Conservation (phyloP, 225 moss, liverwort and hornwort species). For the Antitrichia curtipendula region DNA sequence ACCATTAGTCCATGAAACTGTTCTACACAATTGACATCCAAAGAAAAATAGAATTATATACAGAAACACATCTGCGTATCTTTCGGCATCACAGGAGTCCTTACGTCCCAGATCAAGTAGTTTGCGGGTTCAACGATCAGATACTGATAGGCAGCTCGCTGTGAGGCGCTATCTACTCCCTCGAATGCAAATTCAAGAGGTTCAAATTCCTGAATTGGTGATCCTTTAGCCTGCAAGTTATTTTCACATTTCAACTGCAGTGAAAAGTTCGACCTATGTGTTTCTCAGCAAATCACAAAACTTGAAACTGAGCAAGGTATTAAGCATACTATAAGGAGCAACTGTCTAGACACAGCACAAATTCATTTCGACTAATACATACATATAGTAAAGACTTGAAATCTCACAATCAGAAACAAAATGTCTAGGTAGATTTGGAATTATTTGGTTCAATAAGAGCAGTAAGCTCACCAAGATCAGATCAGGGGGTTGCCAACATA, state of each 20-base stretch:
- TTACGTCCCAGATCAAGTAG: constrained; percentile 27
- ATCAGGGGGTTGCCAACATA: neutral
- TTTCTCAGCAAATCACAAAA: neutral
- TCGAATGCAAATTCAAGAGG: constrained; percentile 8
- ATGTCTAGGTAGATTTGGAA: neutral
- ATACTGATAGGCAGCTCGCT: neutral
- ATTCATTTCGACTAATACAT: neutral
- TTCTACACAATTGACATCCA: neutral
- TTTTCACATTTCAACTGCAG: neutral
- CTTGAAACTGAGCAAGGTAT: neutral
- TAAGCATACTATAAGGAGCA: neutral
- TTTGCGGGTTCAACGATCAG: constrained; percentile 1
- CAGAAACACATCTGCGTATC: neutral
- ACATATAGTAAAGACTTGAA: neutral
- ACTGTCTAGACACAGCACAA: too few relatives aligned
- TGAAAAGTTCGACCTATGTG: neutral
- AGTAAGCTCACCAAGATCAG: neutral
- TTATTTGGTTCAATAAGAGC: neutral
- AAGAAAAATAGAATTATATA: neutral
- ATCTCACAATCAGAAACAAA: neutral
- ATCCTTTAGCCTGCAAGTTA: constrained; percentile 1
- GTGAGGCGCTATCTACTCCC: neutral
- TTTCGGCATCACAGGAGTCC: neutral
- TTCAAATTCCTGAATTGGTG: neutral
- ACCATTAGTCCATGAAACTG: neutral